Evolutionary conservation across 23 red algal species (phyloP).

Genomic region (Chondrus crispus): DNA sequence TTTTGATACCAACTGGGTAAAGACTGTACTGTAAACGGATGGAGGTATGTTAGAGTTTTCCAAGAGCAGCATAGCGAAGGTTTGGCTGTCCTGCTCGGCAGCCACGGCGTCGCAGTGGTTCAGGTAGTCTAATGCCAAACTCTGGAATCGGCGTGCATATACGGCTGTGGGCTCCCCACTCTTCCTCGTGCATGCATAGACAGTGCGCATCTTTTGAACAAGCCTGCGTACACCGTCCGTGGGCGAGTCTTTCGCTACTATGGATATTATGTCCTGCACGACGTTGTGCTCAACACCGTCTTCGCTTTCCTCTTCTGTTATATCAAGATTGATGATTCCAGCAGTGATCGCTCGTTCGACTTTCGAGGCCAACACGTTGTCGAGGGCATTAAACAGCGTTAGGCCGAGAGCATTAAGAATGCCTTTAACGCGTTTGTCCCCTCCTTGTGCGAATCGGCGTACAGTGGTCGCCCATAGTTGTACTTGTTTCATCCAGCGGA

Average conservation of each 20-base stretch:
- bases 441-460: background rate
- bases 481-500: background rate
- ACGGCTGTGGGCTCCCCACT: background rate
- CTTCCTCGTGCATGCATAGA: background rate
- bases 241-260: conserved; percentile 14
- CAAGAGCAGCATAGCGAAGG: background rate
- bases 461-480: background rate
- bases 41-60: background rate
- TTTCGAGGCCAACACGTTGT: background rate
- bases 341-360: background rate
- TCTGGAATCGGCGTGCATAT: background rate
- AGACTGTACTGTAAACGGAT: background rate
- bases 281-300: background rate
- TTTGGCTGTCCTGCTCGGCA: background rate
- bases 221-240: background rate
- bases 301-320: background rate
- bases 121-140: background rate
- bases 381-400: background rate
- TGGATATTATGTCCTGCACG: background rate
- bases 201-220: background rate
- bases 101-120: background rate
- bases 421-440: background rate
- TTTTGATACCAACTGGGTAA: background rate
- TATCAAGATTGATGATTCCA: background rate
- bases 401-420: background rate